Evolutionary conservation across 805 yeast species (phyloP).

Genomic region (Zygoascus tannicola): DNA sequence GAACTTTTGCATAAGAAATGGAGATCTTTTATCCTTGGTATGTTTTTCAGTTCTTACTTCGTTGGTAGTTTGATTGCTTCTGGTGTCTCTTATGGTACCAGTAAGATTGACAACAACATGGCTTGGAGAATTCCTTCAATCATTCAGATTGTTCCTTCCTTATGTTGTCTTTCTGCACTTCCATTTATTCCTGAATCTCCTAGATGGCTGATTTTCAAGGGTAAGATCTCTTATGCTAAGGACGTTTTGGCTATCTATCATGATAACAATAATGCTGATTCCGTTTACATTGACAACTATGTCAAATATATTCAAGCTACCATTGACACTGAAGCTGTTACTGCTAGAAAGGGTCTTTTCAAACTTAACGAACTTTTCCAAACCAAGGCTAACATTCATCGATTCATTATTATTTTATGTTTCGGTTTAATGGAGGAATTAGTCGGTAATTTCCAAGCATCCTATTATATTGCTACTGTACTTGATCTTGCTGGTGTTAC

Average conservation of each 20-base stretch:
- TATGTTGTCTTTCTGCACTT: constrained; percentile 46
- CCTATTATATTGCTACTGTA: constrained; percentile 1
- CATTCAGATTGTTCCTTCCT: constrained; percentile 37
- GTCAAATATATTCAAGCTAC: constrained; percentile 10
- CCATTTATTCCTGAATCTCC: constrained; percentile 68
- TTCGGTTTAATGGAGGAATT: constrained; percentile 48
- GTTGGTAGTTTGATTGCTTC: constrained; percentile 44
- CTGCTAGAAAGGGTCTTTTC: background rate
- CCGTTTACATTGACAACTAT: constrained; percentile 7
- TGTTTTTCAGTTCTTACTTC: constrained; percentile 3
- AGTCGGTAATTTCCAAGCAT: constrained; percentile 49
- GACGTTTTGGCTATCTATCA: constrained; percentile 2
- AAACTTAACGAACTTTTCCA: constrained; percentile 33
- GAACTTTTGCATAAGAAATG: constrained; percentile 28
- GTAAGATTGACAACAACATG: constrained; percentile 8
- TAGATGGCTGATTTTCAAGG: constrained; percentile 47
- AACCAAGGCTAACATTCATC: constrained; percentile 47
- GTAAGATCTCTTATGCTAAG: constrained; percentile 2
- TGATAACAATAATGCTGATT: constrained; percentile 13
- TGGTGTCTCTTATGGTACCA: constrained; percentile 42
- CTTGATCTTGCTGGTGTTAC: constrained; percentile 2
- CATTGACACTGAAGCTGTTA: constrained; percentile 6
- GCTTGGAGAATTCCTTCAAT: constrained; percentile 8
- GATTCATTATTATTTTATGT: constrained; percentile 30
- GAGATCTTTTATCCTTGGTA: constrained; percentile 1